Evolutionary conservation across 164 flowering plant species (phyloP).

Genomic region (Euptelea pleiosperma): DNA sequence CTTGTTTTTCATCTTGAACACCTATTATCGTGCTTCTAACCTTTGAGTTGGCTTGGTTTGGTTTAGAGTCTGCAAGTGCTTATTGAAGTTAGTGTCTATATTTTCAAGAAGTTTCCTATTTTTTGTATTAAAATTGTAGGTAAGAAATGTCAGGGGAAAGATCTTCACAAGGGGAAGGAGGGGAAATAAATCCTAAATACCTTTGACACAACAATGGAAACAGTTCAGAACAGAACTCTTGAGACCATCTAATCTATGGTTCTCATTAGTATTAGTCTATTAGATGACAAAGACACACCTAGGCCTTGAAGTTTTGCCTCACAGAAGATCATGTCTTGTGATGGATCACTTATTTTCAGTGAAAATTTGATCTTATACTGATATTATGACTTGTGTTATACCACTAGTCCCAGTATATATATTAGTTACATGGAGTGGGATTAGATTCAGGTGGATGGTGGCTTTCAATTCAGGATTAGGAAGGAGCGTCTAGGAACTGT

Average conservation of each 20-base stretch:
- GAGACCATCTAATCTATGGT: background rate
- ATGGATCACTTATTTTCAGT: no score
- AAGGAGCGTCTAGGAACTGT: no score
- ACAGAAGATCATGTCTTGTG: no score
- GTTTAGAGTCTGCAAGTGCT: background rate
- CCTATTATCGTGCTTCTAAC: conserved; percentile 1
- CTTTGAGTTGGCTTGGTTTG: background rate
- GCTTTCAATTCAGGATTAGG: no score
- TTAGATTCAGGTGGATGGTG: no score
- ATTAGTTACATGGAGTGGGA: no score
- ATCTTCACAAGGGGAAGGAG: background rate
- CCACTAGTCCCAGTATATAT: no score
- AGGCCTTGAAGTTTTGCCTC: no score
- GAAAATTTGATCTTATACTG: no score
- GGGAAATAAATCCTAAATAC: background rate
- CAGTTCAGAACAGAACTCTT: background rate
- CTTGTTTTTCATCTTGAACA: background rate
- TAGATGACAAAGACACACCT: no score
- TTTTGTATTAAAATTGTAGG: background rate
- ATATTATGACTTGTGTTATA: no score
- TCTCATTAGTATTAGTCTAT: no score
- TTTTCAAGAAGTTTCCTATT: background rate
- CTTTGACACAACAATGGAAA: background rate
- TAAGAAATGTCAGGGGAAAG: background rate
- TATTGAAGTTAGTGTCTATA: background rate